Conservation (phyloP, 371 early-diverging fungal species). For the Mortierella sp. region DNA sequence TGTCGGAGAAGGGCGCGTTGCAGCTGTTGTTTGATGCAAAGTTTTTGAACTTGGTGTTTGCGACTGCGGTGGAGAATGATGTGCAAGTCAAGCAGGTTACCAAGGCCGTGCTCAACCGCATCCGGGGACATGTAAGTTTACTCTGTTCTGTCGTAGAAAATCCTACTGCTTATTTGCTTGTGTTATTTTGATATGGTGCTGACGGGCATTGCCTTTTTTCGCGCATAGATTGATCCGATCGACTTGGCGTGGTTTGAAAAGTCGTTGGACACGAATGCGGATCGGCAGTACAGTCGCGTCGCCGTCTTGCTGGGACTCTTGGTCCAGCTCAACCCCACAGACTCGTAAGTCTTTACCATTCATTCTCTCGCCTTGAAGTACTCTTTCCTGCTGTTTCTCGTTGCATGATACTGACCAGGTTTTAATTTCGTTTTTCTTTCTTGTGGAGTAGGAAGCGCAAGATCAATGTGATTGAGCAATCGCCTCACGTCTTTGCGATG, state of each 20-base stretch:
- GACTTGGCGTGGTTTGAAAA: conserved; percentile 67
- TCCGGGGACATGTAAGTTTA: conserved; percentile 45
- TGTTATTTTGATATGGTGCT: background rate
- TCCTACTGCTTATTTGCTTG: background rate
- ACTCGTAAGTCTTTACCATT: conserved; percentile 58
- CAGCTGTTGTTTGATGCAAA: conserved; percentile 69
- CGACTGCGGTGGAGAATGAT: conserved; percentile 36
- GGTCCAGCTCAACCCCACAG: conserved; percentile 60
- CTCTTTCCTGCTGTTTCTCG: background rate
- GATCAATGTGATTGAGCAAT: conserved; percentile 38
- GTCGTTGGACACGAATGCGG: conserved; percentile 60
- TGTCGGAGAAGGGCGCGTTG: conserved; percentile 67
- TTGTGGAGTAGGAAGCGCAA: conserved; percentile 32
- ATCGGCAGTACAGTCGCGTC: conserved; percentile 64
- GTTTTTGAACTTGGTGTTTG: conserved; percentile 59
- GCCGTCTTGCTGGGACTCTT: conserved; percentile 63
- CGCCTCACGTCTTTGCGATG: conserved; percentile 66
- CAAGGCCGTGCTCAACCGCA: conserved; percentile 30
- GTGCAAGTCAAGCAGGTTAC: background rate
- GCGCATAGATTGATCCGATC: conserved; percentile 67
- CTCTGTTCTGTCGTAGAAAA: background rate
- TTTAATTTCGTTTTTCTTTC: background rate
- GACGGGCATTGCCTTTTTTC: background rate
- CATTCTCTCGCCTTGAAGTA: conserved; percentile 3
- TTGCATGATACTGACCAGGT: background rate